These are phyloP conservation scores for Salix caprea DNA, from an alignment of 345 rosid genomes.

Conservation along the genomic window DNA sequence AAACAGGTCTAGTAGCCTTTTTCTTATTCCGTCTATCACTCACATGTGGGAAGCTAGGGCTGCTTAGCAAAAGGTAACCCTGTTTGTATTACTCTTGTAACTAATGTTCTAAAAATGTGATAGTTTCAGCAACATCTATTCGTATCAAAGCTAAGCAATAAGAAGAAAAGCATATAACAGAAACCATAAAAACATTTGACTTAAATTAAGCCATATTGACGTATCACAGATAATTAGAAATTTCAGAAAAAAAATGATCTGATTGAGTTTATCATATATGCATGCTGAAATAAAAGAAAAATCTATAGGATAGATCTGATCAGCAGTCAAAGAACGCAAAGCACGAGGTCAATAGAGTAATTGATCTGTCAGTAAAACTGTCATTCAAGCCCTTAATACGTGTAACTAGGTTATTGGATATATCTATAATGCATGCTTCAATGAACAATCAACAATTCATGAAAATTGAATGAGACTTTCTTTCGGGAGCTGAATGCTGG, in stretches of 20 bases:
- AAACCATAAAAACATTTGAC: background rate
- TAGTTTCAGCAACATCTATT: background rate
- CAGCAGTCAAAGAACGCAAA: background rate
- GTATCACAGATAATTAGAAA: background rate
- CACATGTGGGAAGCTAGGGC: background rate
- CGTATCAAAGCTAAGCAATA: background rate
- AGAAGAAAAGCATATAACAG: background rate
- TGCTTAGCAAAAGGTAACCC: background rate
- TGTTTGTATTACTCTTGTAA: background rate
- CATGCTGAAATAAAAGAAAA: background rate
- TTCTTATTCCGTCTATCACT: background rate
- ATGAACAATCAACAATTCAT: background rate
- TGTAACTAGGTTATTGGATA: background rate
- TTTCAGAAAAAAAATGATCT: background rate
- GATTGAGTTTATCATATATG: constrained; percentile 3
- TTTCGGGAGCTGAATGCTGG: background rate
- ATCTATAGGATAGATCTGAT: background rate
- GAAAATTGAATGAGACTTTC: background rate
- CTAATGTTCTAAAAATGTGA: background rate
- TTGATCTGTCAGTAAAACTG: background rate
- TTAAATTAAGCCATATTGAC: background rate
- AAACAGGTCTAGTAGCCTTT: background rate
- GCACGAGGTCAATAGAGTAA: background rate
- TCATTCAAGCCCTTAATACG: background rate
- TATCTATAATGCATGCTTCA: background rate